Evolutionary conservation across 306 rosid species (phyloP), one percentile per base, ranked within the genome.

Genomic region (Alnus glutinosa): DNA sequence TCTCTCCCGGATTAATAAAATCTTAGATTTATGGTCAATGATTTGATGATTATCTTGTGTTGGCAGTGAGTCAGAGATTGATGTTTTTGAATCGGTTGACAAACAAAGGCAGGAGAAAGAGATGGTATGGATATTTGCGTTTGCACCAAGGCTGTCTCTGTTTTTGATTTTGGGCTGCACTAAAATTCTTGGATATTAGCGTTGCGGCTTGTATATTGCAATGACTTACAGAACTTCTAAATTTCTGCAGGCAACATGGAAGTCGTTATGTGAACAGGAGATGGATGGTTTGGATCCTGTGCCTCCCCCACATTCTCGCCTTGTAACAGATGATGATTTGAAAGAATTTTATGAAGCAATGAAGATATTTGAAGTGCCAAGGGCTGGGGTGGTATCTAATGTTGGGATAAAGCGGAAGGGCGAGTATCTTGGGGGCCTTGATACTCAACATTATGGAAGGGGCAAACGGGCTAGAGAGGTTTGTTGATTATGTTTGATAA

Each of bases 401-500:
- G 78, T 55, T 32, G 94, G 94, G 70, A 84, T 93, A 42, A 96
- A 96, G 90, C 85, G 97, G 77, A 96, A 96, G 86, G 16, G 93
- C 5, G 90, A 71, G 62, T 44, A 76, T 86, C 85, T 86, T 28
- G 99, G 98, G 72, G 87, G 95, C 71, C 96, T 80, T 73, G 98
- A 96, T 86, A 93, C 97, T 47, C 85, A 90, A 82, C 96, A 90
- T 0, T 96, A 96, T 82, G 99, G 99, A 80, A 87, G 99, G 80
- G 99, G 99, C 39, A 96, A 96, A 72, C 91, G 99, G 83, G 88
- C 99, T 64, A 91, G 99, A 92, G 99, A 96, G 99, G 99, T 96
- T 73, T 89, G 90, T 78, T 70, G 42, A 14, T 64, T 85, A 61
- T 57, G 57, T 71, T 61, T 77, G 63, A 50, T 61, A 55, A 39